These are phyloP conservation scores for Aquilaria yunnanensis DNA, from an alignment of 345 rosid genomes.

Conservation along the genomic window DNA sequence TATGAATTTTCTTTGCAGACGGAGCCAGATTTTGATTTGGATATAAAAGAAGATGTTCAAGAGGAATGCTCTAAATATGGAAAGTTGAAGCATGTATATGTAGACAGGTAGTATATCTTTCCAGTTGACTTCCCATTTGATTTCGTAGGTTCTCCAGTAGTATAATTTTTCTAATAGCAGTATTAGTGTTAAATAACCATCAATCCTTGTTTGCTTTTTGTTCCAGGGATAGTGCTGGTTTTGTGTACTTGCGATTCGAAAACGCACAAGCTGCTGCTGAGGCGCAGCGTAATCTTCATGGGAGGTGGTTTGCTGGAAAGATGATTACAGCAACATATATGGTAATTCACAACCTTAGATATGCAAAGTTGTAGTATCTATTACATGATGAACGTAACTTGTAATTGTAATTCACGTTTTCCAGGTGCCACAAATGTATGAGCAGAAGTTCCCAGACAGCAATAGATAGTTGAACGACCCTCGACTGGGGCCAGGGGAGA, in stretches of 20 bases:
- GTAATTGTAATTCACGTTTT: background rate
- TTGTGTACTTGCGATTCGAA: slow-evolving; percentile 78
- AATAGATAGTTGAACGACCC: background rate
- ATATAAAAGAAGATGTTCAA: slow-evolving; percentile 86
- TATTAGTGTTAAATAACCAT: too few species aligned
- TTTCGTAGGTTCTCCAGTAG: too few species aligned
- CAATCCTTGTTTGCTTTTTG: too few species aligned
- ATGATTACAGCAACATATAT: slow-evolving; percentile 93
- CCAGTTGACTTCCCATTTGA: too few species aligned
- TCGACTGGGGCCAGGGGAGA: background rate
- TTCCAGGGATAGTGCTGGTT: slow-evolving; percentile 75
- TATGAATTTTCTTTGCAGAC: slow-evolving; percentile 39
- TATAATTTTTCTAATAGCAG: too few species aligned
- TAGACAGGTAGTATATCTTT: slow-evolving; percentile 56
- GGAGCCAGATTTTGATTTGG: slow-evolving; percentile 76
- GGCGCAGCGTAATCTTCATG: slow-evolving; percentile 89
- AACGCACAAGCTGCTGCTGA: slow-evolving; percentile 47
- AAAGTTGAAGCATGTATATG: slow-evolving; percentile 58
- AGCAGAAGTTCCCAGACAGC: slow-evolving; percentile 6
- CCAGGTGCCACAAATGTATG: slow-evolving; percentile 29
- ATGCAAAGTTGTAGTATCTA: background rate
- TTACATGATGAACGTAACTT: background rate
- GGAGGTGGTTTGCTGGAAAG: slow-evolving; percentile 98
- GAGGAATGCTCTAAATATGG: slow-evolving; percentile 87
- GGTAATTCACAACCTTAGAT: slow-evolving; percentile 27